Evolutionary conservation across 805 yeast species (phyloP), one percentile per base, ranked within the genome.

Genomic region (Limtongia smithiae): DNA sequence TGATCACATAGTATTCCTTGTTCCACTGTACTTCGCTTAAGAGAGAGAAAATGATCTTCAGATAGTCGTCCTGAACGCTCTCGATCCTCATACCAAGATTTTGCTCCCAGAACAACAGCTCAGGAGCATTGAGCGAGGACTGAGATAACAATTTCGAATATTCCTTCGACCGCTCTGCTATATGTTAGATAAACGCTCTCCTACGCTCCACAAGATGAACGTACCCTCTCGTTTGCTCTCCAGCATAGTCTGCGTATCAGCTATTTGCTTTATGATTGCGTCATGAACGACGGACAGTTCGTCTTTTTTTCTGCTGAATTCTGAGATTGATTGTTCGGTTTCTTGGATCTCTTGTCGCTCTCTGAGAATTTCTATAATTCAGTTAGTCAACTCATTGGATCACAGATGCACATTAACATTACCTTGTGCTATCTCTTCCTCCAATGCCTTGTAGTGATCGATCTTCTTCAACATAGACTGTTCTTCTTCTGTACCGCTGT

Each of bases 11-110:
- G 51, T 72, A 77, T 55, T 72, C 73, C 32, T 65, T 64, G 33
- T 69, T 69, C 37, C 69, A 61, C 42, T 78, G 66, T 30, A 67
- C 63, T 15, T 74, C 68, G 53, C 76, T 78, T 15, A 81, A 67
- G 41, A 76, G 75, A 1, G 62, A 63, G 59, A 81, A 82, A 2
- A 68, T 65, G 58, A 82, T 78, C 49, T 65, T 66, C 37, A 82
- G 61, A 30, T 72, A 56, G 45, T 75, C 78, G 6, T 71, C 74
- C 17, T 67, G 64, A 1, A 77, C 63, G 3, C 80, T 80, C 46
- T 76, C 79, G 17, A 82, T 73, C 31, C 68, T 67, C 48, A 82
- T 61, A 1, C 88, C 87, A 37, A 81, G 65, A 41, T 78, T 66
- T 33, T 68, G 63, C 52, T 82, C 85, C 64, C 74, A 79, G 35